Evolutionary conservation across 176 grass and related monocot species (phyloP).

Genomic region (Elaeis guineensis): DNA sequence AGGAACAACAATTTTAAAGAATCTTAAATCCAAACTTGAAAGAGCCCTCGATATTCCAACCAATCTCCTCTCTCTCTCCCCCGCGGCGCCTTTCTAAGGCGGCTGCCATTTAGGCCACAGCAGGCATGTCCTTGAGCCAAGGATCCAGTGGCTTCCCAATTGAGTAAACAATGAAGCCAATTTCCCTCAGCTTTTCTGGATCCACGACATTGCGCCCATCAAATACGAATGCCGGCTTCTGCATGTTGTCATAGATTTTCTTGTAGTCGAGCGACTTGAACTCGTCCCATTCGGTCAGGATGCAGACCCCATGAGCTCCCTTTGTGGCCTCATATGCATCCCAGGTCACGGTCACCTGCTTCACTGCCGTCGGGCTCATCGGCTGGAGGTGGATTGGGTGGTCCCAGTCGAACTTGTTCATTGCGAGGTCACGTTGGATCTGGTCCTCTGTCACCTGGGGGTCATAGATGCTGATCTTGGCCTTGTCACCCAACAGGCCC

Average conservation of each 20-base stretch:
- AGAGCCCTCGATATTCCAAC: too few species aligned
- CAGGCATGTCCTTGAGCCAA: conserved; percentile 68
- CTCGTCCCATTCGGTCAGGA: conserved; percentile 62
- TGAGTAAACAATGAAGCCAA: conserved; percentile 69
- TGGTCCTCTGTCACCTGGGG: conserved; percentile 46
- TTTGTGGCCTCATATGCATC: conserved; percentile 60
- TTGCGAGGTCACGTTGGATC: conserved; percentile 39
- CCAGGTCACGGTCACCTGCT: conserved; percentile 62
- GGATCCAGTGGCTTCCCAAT: conserved; percentile 58
- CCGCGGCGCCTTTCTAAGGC: too few species aligned
- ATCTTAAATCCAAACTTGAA: neutral
- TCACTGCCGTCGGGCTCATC: conserved; percentile 54
- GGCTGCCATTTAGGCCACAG: conserved; percentile 36
- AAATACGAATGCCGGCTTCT: conserved; percentile 64
- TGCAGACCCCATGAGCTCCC: conserved; percentile 62
- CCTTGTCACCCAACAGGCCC: conserved; percentile 45
- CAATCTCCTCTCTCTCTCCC: too few species aligned
- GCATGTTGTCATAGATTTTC: conserved; percentile 54
- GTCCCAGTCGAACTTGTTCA: conserved; percentile 54
- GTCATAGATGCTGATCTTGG: conserved; percentile 48
- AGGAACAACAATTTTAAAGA: conserved; percentile 27
- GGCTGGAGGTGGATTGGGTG: conserved; percentile 54
- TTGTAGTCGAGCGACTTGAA: conserved; percentile 48
- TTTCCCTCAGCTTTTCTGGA: conserved; percentile 46
- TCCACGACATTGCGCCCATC: conserved; percentile 58